These are phyloP conservation scores for Podochytrium sp. DNA, from an alignment of 192 early-diverging fungal species.

Conservation along the genomic window DNA sequence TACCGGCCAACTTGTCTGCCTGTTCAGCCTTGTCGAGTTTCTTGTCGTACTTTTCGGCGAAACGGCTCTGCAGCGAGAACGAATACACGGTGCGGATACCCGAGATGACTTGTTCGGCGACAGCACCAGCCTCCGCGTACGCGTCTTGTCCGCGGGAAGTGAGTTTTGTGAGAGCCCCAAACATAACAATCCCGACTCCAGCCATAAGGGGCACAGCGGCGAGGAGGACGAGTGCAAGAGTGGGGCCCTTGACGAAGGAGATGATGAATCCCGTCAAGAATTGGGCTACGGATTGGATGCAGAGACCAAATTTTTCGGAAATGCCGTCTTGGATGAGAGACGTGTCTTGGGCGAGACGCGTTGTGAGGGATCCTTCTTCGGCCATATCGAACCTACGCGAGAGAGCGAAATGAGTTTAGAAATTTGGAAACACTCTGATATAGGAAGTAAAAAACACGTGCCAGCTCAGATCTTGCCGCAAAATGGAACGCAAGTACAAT, in stretches of 20 bases:
- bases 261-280: conserved; percentile 54
- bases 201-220: conserved; percentile 26
- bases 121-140: conserved; percentile 82
- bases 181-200: conserved; percentile 75
- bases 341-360: conserved; percentile 50
- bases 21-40: conserved; percentile 67
- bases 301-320: conserved; percentile 53
- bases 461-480: conserved; percentile 32
- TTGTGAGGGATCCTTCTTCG: conserved; percentile 50
- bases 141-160: conserved; percentile 44
- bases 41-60: conserved; percentile 63
- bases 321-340: conserved; percentile 56
- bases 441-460: neutral
- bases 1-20: conserved; percentile 64
- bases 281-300: conserved; percentile 37
- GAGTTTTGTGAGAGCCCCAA: conserved; percentile 78
- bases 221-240: conserved; percentile 23
- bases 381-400: conserved; percentile 38
- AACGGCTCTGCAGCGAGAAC: conserved; percentile 78
- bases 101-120: conserved; percentile 80
- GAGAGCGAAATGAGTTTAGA: neutral
- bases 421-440: neutral
- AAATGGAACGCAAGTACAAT: conserved; percentile 35
- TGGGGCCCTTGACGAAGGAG: conserved; percentile 44
- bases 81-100: conserved; percentile 88